Conservation (phyloP, 441 rosid genomes). For the Corymbia citriodora region DNA sequence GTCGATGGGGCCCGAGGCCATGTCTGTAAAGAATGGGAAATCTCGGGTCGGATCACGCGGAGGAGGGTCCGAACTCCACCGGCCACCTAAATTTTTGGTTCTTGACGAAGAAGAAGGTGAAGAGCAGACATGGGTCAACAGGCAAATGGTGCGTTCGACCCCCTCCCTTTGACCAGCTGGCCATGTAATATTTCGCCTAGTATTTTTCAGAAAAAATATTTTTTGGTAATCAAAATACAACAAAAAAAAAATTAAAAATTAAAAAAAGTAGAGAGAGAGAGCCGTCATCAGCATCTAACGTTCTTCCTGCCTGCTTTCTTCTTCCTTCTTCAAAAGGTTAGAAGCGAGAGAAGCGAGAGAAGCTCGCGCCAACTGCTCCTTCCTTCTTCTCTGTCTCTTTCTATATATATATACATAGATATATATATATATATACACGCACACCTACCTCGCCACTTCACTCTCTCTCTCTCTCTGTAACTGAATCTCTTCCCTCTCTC, state of each 20-base stretch:
- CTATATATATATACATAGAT: not conserved
- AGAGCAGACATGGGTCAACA: not conserved
- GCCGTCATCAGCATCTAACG: slow-evolving; percentile 16
- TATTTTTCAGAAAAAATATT: not conserved
- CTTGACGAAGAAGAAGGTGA: not conserved
- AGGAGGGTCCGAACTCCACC: not conserved
- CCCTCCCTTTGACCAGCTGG: not conserved
- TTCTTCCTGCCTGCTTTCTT: not conserved
- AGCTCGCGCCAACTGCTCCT: not conserved
- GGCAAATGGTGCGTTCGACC: not conserved
- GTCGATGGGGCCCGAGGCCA: too few species aligned
- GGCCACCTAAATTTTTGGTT: not conserved
- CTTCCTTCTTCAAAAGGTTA: not conserved
- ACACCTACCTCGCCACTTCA: slow-evolving; percentile 15
- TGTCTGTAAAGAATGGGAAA: not conserved
- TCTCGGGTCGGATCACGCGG: not conserved
- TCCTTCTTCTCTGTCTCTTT: not conserved
- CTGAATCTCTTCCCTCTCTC: not conserved
- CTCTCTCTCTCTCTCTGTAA: not conserved
- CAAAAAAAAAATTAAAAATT: not conserved
- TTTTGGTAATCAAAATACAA: not conserved
- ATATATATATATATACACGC: not conserved
- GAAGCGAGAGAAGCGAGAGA: not conserved
- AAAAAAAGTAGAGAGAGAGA: not conserved
- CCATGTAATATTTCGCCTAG: not conserved